Evolutionary conservation across 768 basidiomycete genomes (phyloP).

Genomic region (Suillus variegatus): DNA sequence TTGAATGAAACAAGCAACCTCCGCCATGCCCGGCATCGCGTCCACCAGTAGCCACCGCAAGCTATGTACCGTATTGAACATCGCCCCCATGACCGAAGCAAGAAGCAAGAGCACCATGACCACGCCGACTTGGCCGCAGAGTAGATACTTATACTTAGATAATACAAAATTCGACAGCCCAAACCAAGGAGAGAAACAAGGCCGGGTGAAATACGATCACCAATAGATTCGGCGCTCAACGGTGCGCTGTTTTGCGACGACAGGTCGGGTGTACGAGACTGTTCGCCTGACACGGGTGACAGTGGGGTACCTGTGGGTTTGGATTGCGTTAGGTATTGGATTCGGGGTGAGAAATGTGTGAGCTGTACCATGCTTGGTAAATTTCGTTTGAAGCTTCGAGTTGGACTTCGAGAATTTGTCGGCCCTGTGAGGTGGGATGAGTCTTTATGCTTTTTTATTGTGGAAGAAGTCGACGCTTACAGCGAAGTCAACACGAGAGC

Average conservation of each 20-base stretch:
- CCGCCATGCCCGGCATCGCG: conserved; percentile 21
- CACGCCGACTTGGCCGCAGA: conserved; percentile 41
- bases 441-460: background rate
- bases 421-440: conserved; percentile 51
- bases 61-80: conserved; percentile 20
- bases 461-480: conserved; percentile 40
- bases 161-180: conserved; percentile 35
- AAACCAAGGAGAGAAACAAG: conserved; percentile 11
- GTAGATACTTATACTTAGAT: conserved; percentile 23
- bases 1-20: conserved; percentile 2
- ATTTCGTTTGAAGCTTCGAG: conserved; percentile 62
- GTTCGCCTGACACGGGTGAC: conserved; percentile 79
- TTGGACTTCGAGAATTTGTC: conserved; percentile 81
- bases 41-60: conserved; percentile 17
- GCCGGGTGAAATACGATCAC: conserved; percentile 39
- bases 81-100: conserved; percentile 42
- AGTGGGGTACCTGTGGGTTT: conserved; percentile 60
- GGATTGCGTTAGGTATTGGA: conserved; percentile 9
- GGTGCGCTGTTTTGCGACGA: conserved; percentile 51
- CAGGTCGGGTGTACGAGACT: conserved; percentile 57
- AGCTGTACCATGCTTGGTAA: conserved; percentile 63
- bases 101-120: conserved; percentile 36
- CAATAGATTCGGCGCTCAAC: conserved; percentile 78
- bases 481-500: conserved; percentile 67
- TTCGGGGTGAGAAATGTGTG: background rate